Conservation (phyloP, 805 yeast genomes). For the Zygosaccharomyces kombuchaensis region DNA sequence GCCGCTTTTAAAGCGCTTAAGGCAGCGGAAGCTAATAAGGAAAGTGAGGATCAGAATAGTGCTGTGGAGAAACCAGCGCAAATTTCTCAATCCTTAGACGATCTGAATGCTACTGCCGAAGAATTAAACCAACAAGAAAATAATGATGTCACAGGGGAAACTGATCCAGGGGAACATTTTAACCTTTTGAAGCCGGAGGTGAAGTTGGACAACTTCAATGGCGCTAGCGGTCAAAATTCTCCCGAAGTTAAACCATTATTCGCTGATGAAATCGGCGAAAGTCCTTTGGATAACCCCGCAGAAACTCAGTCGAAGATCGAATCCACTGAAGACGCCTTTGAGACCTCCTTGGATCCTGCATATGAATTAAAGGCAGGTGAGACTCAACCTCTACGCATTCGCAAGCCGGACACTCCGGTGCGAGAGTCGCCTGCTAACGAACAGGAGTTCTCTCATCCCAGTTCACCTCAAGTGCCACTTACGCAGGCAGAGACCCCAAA, state of each 20-base stretch:
- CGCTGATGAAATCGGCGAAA: neutral
- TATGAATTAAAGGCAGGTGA: neutral
- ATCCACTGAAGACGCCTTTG: neutral
- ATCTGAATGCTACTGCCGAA: constrained; percentile 3
- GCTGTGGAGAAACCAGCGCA: neutral
- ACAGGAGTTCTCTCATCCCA: neutral
- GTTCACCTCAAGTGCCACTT: neutral
- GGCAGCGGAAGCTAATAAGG: neutral
- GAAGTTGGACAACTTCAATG: neutral
- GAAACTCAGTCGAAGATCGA: neutral
- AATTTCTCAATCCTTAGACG: neutral
- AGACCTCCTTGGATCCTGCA: neutral
- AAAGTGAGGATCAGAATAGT: neutral
- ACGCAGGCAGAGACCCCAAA: too few relatives aligned
- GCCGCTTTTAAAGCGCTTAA: neutral
- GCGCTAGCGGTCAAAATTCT: neutral
- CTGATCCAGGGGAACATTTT: neutral
- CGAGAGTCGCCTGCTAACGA: neutral
- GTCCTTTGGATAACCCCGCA: neutral
- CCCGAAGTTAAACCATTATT: constrained; percentile 4
- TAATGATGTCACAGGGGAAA: neutral
- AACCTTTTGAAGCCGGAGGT: neutral
- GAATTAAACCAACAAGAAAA: neutral
- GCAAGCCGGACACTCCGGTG: neutral
- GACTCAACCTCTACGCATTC: neutral